Evolutionary conservation across 2,329 filamentous ascomycete species (phyloP), one percentile per base, ranked within the genome.

Genomic region (Pleurostoma richardsiae): DNA sequence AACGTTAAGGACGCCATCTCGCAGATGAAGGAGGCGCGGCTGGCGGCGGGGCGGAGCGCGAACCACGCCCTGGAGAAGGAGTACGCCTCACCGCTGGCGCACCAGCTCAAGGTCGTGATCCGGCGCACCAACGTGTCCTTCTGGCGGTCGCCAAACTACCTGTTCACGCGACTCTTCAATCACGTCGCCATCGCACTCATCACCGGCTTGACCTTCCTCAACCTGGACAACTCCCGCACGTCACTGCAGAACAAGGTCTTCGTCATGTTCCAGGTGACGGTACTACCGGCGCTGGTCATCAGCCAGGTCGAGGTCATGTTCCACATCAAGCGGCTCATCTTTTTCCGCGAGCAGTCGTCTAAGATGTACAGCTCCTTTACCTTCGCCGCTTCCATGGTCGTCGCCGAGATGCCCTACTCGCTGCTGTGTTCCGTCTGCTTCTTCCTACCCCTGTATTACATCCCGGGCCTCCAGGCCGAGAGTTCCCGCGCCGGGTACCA

Each of bases 81-180:
- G 65, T 96, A 87, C 57, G 91, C 91, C 0, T 91, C 89, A 1
- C 88, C 91, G 0, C 66, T 90, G 6, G 72, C 70, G 68, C 87
- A 90, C 63, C 91, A 96, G 72, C 79, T 95, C 63, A 85, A 82
- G 65, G 68, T 87, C 3, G 89, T 95, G 30, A 77, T 82, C 55
- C 74, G 70, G 48, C 83, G 91, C 48, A 89, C 85, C 53, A 86
- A 90, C 63, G 71, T 89, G 4, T 78, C 87, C 0, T 92, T 88
- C 72, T 96, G 88, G 88, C 79, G 90, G 39, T 88, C 86, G 2
- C 88, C 88, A 33, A 90, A 95, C 69, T 96, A 96, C 63, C 83
- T 90, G 44, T 94, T 95, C 65, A 95, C 90, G 1, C 81, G 90
- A 19, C 72, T 95, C 19, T 95, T 92, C 73, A 91, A 87, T 60